A percentile compares a stretch with the other conserved stretches of the same genome.
Conservation (phyloP, 2,329 filamentous ascomycete genomes). For the Tolypocladium tropicale region DNA sequence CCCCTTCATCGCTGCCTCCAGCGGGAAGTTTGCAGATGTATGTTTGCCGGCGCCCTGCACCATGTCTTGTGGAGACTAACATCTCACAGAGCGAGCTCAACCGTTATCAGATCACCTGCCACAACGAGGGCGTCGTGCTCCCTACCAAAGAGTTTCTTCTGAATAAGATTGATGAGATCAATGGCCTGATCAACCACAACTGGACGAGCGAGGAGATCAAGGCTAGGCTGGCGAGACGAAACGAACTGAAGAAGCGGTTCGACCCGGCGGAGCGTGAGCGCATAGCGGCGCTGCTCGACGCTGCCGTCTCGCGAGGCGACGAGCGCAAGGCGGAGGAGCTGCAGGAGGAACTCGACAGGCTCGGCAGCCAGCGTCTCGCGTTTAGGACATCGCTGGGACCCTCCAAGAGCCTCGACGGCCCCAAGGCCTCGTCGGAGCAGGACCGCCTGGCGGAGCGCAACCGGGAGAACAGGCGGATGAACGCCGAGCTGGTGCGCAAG, state of each 20-base stretch:
- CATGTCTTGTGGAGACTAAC: constrained; percentile 11
- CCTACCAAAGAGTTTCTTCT: constrained; percentile 62
- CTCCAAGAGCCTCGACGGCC: constrained; percentile 39
- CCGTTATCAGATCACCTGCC: constrained; percentile 66
- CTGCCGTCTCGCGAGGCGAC: constrained; percentile 56
- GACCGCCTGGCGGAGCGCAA: constrained; percentile 80
- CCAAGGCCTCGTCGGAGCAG: constrained; percentile 52
- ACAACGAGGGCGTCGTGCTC: constrained; percentile 59
- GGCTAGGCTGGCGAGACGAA: constrained; percentile 64
- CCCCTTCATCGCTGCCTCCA: constrained; percentile 85
- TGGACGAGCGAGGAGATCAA: constrained; percentile 81
- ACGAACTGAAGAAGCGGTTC: constrained; percentile 55
- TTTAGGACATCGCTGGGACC: constrained; percentile 54
- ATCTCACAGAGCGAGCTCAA: constrained; percentile 59
- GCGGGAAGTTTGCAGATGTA: constrained; percentile 77
- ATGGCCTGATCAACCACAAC: constrained; percentile 63
- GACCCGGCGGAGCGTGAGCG: constrained; percentile 58
- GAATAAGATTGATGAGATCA: constrained; percentile 72
- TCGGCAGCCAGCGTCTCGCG: constrained; percentile 62
- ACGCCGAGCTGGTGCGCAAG: constrained; percentile 82
- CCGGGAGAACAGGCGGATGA: constrained; percentile 69
- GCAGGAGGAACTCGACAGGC: constrained; percentile 49
- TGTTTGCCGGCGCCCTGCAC: neutral
- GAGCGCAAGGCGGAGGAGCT: constrained; percentile 42
- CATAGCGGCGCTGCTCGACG: constrained; percentile 53